Base-by-base conservation (phyloP, 2,329 filamentous ascomycete species). In the Neofusicoccum umdonicola region DNA sequence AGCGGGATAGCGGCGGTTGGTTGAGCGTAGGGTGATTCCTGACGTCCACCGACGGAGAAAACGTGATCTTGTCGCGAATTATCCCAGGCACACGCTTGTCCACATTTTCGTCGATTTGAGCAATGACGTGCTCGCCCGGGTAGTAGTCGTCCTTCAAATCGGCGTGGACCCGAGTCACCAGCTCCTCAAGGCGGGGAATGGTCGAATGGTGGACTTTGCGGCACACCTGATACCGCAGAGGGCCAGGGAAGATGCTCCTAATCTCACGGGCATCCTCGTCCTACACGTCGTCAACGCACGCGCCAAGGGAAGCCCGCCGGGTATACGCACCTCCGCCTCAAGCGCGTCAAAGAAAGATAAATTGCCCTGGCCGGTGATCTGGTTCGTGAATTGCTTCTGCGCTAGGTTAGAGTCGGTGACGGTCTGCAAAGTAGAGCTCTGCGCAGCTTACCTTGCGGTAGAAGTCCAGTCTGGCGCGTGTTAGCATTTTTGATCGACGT, bases 271-370 rank as follows among this genome's bases (percentile, higher is more conserved):
- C 93, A 69, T 93, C 93, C 70, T 81, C 79, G 64, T 74, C 79
- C 81, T 83, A 73, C 48, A 17, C 22, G 15, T 65, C 34, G 56
- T 74, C 51, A 76, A 70, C 62, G 8, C 12, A 5, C n/a, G 4
- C 15, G 39, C 31, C 27, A n/a, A 19, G 39, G 9, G 19, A 56
- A 66, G 17, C 13, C 6, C 56, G 42, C 17, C 17, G 31, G 35
- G n/a, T 48, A 35, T 58, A 13, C 54, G 69, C 84, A 96, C 92
- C 87, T 97, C 93, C 80, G 92, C 96, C 77, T 91, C 88, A 35
- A 94, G 85, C 31, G 95, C 95, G 70, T 97, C 92, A 73, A 97
- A 97, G 78, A 96, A 99, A 3, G 88, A 94, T 69, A 97, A 83
- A 62, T 90, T 90, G 35, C 93, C 96, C 76, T 96, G 94, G 62